A percentile compares a stretch with the other conserved stretches of the same genome.
These are phyloP conservation scores for Phytopythium aichiense DNA, from an alignment of 352 stramenopile species.

Conservation along the genomic window DNA sequence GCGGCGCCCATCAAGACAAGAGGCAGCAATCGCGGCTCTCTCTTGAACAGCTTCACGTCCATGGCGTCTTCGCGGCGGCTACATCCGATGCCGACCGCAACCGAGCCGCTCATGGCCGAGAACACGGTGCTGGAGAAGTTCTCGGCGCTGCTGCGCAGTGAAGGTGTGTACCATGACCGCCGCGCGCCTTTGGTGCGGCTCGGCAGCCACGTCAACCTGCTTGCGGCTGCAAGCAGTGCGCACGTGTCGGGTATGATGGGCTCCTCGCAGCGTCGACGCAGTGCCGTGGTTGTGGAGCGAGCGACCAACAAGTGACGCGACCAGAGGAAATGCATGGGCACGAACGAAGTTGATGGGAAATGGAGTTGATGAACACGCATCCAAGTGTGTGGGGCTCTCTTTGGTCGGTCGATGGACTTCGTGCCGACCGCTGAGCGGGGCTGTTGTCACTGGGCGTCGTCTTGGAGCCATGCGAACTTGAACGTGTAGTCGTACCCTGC, in stretches of 20 bases:
- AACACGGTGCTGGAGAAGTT: slow-evolving; percentile 68
- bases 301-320: neutral
- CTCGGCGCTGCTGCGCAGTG: slow-evolving; percentile 39
- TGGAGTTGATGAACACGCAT: neutral
- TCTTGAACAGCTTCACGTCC: slow-evolving; percentile 13
- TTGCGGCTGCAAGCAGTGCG: slow-evolving; percentile 20
- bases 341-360: neutral
- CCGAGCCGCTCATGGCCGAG: slow-evolving; percentile 30
- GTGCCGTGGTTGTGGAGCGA: slow-evolving; percentile 7
- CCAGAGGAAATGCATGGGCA: neutral
- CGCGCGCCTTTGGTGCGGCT: slow-evolving; percentile 48
- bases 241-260: slow-evolving; percentile 15
- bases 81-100: slow-evolving; percentile 37
- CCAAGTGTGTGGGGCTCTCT: neutral
- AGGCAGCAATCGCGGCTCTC: slow-evolving; percentile 13
- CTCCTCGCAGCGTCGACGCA: slow-evolving; percentile 9
- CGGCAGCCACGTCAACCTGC: slow-evolving; percentile 49
- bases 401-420: neutral
- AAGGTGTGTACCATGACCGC: slow-evolving; percentile 61
- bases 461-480: neutral
- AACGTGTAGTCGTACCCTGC: slow-evolving; percentile 4
- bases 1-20: slow-evolving; percentile 33
- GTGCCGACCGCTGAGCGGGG: too few species aligned
- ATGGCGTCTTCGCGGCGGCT: slow-evolving; percentile 32
- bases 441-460: neutral